Base-by-base conservation (phyloP, 202 grass and related monocot genomes). In the Brachypodium distachyon region DNA sequence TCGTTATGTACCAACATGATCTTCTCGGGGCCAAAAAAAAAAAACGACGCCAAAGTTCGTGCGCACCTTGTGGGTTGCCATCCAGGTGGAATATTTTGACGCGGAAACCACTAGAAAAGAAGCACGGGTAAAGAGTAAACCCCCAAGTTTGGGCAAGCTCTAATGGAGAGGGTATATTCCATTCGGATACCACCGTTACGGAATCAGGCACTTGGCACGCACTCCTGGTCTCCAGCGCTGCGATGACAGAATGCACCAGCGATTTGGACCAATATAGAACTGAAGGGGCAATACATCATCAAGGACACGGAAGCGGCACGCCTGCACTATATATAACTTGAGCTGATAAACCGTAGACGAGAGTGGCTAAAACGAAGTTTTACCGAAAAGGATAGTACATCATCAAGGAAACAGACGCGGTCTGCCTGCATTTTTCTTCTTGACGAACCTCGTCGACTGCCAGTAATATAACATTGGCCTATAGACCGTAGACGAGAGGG, bases 361-460 rank as follows among this genome's bases (percentile, higher is more conserved):
- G 72, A 84, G 74, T 14, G 67, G 79, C 49, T 3, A 48, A 38
- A 65, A 65, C 36, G 39, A 37, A 84, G 37, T 44, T 4, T 36
- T 72, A 43, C 12, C 27, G 18, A n/a, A 34, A 55, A 65, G 36
- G n/a, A 44, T 62, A 57, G 1, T 46, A n/a, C n/a, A n/a, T n/a
- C n/a, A n/a, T n/a, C n/a, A n/a, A n/a, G n/a, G n/a, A n/a, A n/a
- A n/a, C n/a, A n/a, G n/a, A n/a, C n/a, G n/a, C n/a, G n/a, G n/a
- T n/a, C n/a, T n/a, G n/a, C n/a, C n/a, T n/a, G n/a, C n/a, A n/a
- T n/a, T n/a, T n/a, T n/a, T n/a, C n/a, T n/a, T n/a, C n/a, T n/a
- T n/a, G n/a, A n/a, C n/a, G n/a, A n/a, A n/a, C n/a, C n/a, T n/a
- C n/a, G n/a, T n/a, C n/a, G n/a, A n/a, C n/a, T n/a, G n/a, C n/a